Conservation (phyloP, 768 basidiomycete genomes). For the Tephrocybe sp. region DNA sequence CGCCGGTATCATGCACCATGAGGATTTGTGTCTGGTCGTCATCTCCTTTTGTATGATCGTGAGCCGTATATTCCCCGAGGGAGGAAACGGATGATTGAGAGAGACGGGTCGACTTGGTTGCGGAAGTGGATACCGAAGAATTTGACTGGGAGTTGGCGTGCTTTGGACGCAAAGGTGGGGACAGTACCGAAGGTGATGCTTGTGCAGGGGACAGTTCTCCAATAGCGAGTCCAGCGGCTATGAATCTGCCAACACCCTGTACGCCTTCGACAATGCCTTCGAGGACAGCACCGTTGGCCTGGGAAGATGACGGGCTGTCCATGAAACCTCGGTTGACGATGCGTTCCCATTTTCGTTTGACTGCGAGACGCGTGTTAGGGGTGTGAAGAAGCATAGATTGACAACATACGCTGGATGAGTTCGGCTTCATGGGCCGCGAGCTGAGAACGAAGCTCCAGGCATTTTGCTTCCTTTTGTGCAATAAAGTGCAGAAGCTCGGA, state of each 20-base stretch:
- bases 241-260: slow-evolving; percentile 54
- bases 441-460: slow-evolving; percentile 77
- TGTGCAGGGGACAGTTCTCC: slow-evolving; percentile 24
- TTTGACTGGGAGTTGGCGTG: slow-evolving; percentile 13
- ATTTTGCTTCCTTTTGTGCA: slow-evolving; percentile 84
- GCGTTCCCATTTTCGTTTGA: slow-evolving; percentile 84
- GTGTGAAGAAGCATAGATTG: background rate
- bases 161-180: slow-evolving; percentile 8
- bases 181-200: background rate
- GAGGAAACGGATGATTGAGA: slow-evolving; percentile 51
- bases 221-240: slow-evolving; percentile 44
- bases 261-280: slow-evolving; percentile 70
- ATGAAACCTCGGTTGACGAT: slow-evolving; percentile 66
- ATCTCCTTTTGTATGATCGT: slow-evolving; percentile 10
- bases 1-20: slow-evolving; percentile 49
- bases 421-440: slow-evolving; percentile 73
- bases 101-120: slow-evolving; percentile 33
- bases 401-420: slow-evolving; percentile 54
- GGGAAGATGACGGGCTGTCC: slow-evolving; percentile 14
- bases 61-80: slow-evolving; percentile 31
- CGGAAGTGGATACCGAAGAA: slow-evolving; percentile 15
- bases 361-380: slow-evolving; percentile 27
- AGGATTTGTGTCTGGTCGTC: slow-evolving; percentile 31
- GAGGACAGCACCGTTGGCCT: slow-evolving; percentile 38
- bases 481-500: slow-evolving; percentile 81